Evolutionary conservation across 306 rosid genomes (phyloP), one percentile per base, ranked within the genome.

Genomic region (Potentilla sterilis): DNA sequence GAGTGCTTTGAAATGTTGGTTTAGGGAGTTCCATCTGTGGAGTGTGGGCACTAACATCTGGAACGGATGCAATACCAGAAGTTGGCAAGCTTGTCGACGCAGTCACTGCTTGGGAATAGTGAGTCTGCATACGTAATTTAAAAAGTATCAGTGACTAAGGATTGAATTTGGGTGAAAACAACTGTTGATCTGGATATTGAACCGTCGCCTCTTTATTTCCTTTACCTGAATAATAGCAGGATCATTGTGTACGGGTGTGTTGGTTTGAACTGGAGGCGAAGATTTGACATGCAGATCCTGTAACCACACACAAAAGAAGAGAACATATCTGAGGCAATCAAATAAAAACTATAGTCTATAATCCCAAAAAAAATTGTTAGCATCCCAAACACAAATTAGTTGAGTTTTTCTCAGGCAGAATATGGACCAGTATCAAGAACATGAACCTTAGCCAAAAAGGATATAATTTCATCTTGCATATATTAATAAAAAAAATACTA

Each of bases 261-360:
- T 73, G 72, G 97, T 87, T 78, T 86, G 93, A 74, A 80, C 82
- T 57, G 96, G 90, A 69, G 96, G 92, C 51, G 97, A 88, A 46
- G 96, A 88, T 79, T 92, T 92, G 68, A 92, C 97, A 86, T 89
- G 97, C 81, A 92, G 84, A 88, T 92, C 97, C 97, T 91, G 91
- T 37, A 81, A 81, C 32, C 46, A 18, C 16, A 64, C 28, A n/a
- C n/a, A 75, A 73, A 72, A 70, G 65, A 67, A 77, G 48, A 6
- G 65, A 32, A n/a, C 13, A 22, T 15, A 14, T 2, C 4, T 62
- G 67, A 32, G 67, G 42, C 67, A 62, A 62, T 61, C 24, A 37
- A 35, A 64, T 37, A 18, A 64, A 14, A 9, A 35, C 0, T 64
- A 62, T 14, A 16, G 46, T 9, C 24, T 37, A 41, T 18, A 64